Conservation (phyloP, 352 stramenopile species). For the Phytophthora ohioensis region DNA sequence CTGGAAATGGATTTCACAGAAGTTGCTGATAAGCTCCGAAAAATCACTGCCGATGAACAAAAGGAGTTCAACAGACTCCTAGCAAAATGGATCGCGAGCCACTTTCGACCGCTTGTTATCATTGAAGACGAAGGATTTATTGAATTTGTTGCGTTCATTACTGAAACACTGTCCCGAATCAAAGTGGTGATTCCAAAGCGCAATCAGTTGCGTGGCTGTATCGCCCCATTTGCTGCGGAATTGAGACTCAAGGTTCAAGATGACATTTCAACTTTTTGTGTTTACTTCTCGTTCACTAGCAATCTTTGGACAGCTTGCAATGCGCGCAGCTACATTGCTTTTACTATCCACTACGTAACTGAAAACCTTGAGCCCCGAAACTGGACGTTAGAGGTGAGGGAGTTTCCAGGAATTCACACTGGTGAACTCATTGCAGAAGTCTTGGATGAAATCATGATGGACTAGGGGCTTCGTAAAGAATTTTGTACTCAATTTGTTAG, state of each 20-base stretch:
- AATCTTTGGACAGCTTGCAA: constrained; percentile 25
- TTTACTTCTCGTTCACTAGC: constrained; percentile 12
- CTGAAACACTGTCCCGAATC: background rate
- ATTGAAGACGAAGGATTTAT: constrained; percentile 25
- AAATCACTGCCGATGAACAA: constrained; percentile 13
- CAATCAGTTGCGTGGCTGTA: constrained; percentile 4
- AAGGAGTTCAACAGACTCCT: constrained; percentile 9
- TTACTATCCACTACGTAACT: constrained; percentile 22
- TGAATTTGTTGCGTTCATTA: constrained; percentile 21
- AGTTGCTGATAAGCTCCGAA: background rate
- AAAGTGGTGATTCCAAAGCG: constrained; percentile 15
- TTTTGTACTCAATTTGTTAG: background rate
- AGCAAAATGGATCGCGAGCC: constrained; percentile 10
- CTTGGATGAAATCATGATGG: constrained; percentile 3
- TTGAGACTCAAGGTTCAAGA: background rate
- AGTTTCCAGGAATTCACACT: constrained; percentile 11
- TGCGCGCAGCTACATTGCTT: constrained; percentile 16
- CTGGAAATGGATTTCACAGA: no score
- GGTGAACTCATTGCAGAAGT: background rate
- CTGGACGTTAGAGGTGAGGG: constrained; percentile 22
- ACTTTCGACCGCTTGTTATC: constrained; percentile 16
- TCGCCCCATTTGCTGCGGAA: constrained; percentile 10
- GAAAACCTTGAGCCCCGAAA: constrained; percentile 7
- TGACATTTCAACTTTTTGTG: background rate
- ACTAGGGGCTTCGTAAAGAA: background rate